A percentile compares a stretch with the other conserved stretches of the same genome.
These are phyloP conservation scores for Exobasidium cylindrosporum DNA, from an alignment of 1,284 basidiomycete genomes.

Conservation along the genomic window DNA sequence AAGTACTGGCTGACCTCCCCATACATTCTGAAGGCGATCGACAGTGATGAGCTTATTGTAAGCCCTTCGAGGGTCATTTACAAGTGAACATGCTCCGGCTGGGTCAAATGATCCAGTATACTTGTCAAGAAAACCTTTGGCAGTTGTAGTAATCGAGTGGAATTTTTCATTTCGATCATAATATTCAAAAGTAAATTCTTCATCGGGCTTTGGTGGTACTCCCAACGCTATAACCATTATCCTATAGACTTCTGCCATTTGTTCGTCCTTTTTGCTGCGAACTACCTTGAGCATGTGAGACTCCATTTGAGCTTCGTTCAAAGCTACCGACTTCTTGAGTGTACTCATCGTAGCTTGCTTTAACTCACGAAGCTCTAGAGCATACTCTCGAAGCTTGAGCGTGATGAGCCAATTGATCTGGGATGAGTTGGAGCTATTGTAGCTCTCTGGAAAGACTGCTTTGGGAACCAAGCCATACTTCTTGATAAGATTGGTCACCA, in stretches of 20 bases:
- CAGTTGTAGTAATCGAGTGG: slow-evolving; percentile 71
- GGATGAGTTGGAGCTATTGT: slow-evolving; percentile 71
- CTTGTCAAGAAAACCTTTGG: slow-evolving; percentile 65
- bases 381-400: slow-evolving; percentile 84
- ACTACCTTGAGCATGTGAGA: slow-evolving; percentile 36
- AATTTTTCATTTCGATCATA: slow-evolving; percentile 77
- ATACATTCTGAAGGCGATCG: slow-evolving; percentile 85
- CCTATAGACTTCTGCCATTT: slow-evolving; percentile 81
- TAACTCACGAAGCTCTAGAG: slow-evolving; percentile 72
- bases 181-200: slow-evolving; percentile 46
- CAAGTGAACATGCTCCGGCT: slow-evolving; percentile 79
- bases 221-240: slow-evolving; percentile 79
- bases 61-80: slow-evolving; percentile 87
- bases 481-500: slow-evolving; percentile 13
- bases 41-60: slow-evolving; percentile 85
- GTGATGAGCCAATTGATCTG: slow-evolving; percentile 77
- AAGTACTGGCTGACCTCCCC: slow-evolving; percentile 75
- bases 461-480: slow-evolving; percentile 58
- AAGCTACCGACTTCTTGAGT: slow-evolving; percentile 50
- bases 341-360: slow-evolving; percentile 46
- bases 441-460: slow-evolving; percentile 77
- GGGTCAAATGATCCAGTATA: slow-evolving; percentile 59
- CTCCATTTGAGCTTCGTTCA: slow-evolving; percentile 22
- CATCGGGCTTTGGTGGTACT: slow-evolving; percentile 34
- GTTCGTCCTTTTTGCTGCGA: slow-evolving; percentile 70